A percentile compares a stretch with the other conserved stretches of the same genome.
Evolutionary conservation across 2,329 filamentous ascomycete genomes (phyloP).

Genomic region (Orbilia ellipsospora): DNA sequence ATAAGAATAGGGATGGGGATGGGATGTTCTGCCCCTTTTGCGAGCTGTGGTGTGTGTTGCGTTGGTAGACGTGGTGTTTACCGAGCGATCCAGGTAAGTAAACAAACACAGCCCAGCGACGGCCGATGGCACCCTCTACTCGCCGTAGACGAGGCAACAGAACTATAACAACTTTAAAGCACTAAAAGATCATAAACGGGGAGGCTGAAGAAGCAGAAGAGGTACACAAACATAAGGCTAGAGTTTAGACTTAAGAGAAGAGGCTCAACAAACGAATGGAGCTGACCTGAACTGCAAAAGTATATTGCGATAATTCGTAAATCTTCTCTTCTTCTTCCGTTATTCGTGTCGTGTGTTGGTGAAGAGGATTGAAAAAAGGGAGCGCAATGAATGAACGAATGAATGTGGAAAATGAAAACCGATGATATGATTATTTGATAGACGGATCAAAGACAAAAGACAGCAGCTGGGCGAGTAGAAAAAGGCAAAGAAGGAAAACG

Average conservation of each 20-base stretch:
- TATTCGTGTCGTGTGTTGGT: not conserved
- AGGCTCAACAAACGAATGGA: conserved; percentile 10
- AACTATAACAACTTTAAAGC: too few relatives aligned
- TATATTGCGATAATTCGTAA: conserved; percentile 3
- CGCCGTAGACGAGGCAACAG: conserved; percentile 50
- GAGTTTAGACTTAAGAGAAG: not conserved
- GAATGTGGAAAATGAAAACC: not conserved
- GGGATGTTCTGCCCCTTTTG: conserved; percentile 10
- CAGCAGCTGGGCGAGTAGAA: not conserved
- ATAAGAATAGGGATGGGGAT: conserved; percentile 11
- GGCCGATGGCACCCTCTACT: not conserved
- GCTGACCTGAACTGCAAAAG: conserved; percentile 6
- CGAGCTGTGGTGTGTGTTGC: conserved; percentile 13
- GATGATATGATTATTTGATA: conserved; percentile 10
- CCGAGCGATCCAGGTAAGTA: conserved; percentile 21
- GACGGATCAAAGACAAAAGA: not conserved
- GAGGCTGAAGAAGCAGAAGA: conserved; percentile 5
- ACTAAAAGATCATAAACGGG: conserved; percentile 6
- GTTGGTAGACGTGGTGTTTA: conserved; percentile 38
- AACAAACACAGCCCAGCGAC: conserved; percentile 39
- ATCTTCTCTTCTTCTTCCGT: not conserved
- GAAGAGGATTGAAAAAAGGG: not conserved
- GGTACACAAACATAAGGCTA: conserved; percentile 5
- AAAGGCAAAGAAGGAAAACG: conserved; percentile 3
- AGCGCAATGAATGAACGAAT: not conserved